Conservation (phyloP, 306 rosid species). For the Fragaria iinumae region DNA sequence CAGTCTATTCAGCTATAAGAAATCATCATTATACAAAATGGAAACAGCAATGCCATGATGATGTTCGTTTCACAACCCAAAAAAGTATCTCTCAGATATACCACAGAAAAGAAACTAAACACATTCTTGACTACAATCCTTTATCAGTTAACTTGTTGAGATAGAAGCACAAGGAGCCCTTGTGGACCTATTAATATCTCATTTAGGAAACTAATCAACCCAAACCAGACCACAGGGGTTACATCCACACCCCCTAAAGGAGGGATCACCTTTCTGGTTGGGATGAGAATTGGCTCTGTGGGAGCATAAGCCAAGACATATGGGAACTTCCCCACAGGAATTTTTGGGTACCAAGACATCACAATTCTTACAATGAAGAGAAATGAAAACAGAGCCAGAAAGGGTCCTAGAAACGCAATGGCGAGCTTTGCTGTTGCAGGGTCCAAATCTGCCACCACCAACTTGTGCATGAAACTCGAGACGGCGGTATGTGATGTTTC, state of each 20-base stretch:
- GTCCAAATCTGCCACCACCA: constrained; percentile 69
- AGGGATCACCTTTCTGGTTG: constrained; percentile 81
- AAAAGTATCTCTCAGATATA: neutral
- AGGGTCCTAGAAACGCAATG: constrained; percentile 73
- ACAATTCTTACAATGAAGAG: constrained; percentile 77
- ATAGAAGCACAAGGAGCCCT: constrained; percentile 86
- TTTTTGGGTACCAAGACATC: constrained; percentile 97
- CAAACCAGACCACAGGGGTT: constrained; percentile 95
- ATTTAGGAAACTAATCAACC: constrained; percentile 78
- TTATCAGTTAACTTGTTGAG: constrained; percentile 59
- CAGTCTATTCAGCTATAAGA: neutral
- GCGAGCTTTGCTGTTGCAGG: constrained; percentile 78
- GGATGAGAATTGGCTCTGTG: constrained; percentile 75
- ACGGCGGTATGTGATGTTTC: constrained; percentile 26
- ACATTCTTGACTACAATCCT: neutral
- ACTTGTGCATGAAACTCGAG: constrained; percentile 30
- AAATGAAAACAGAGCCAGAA: constrained; percentile 64
- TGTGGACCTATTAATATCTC: constrained; percentile 98
- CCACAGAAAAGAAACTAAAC: neutral
- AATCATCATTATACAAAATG: neutral
- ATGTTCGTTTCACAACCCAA: neutral
- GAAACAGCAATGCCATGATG: neutral
- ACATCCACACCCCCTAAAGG: constrained; percentile 95
- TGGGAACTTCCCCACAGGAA: constrained; percentile 81
- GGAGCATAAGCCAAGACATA: constrained; percentile 89